Evolutionary conservation across 768 basidiomycete species (phyloP).

Genomic region (Boletales sp.): DNA sequence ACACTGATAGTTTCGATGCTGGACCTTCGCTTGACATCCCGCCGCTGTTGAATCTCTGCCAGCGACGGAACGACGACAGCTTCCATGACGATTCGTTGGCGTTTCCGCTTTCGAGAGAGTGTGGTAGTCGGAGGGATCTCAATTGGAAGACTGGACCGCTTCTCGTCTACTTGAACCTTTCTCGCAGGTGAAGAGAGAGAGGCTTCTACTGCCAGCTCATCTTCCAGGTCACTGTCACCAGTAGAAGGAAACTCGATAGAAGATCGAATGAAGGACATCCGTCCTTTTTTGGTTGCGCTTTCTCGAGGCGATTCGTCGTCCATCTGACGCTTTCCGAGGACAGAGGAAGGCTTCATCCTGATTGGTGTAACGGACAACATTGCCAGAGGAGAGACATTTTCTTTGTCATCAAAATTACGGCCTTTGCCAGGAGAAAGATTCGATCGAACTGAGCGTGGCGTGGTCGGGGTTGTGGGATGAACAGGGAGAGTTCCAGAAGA

Average conservation of each 20-base stretch:
- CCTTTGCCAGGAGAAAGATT: slow-evolving; percentile 38
- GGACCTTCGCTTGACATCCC: slow-evolving; percentile 16
- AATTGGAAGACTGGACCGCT: neutral
- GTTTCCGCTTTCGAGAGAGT: slow-evolving; percentile 36
- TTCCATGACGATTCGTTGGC: slow-evolving; percentile 49
- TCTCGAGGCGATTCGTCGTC: slow-evolving; percentile 34
- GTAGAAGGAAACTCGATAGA: slow-evolving; percentile 27
- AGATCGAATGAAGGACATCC: slow-evolving; percentile 29
- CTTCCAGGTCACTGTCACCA: slow-evolving; percentile 27
- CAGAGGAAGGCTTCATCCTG: slow-evolving; percentile 16
- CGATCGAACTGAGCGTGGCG: slow-evolving; percentile 29
- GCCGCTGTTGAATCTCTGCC: slow-evolving; percentile 22
- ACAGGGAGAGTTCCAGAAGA: slow-evolving; percentile 27
- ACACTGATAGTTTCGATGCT: slow-evolving; percentile 12
- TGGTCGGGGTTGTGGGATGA: slow-evolving; percentile 25
- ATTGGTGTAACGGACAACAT: slow-evolving; percentile 36
- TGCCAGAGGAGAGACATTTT: slow-evolving; percentile 50
- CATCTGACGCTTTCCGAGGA: slow-evolving; percentile 45
- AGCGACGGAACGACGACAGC: slow-evolving; percentile 47
- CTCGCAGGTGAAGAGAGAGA: slow-evolving; percentile 19
- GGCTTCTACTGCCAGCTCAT: slow-evolving; percentile 26
- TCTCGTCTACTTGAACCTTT: slow-evolving; percentile 3
- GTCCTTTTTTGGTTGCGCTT: slow-evolving; percentile 24
- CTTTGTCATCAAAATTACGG: slow-evolving; percentile 46
- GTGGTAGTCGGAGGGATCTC: slow-evolving; percentile 4